A percentile compares a stretch with the other conserved stretches of the same genome.
Evolutionary conservation across 2,329 filamentous ascomycete species (phyloP).

Genomic region (Aspergillus sp.): DNA sequence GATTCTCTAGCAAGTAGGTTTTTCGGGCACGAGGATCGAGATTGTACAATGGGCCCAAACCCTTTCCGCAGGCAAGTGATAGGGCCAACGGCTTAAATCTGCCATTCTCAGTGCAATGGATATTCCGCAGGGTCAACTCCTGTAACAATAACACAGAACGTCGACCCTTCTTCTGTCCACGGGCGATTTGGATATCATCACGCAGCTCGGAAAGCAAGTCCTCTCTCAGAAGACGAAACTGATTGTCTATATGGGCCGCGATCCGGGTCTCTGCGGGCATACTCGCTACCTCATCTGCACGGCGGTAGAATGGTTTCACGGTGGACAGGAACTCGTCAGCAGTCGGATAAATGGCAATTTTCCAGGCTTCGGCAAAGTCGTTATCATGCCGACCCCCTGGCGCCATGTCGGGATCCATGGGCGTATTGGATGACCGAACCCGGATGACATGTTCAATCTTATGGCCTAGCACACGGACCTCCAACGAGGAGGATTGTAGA

Average conservation of each 20-base stretch:
- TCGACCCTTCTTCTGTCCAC: constrained; percentile 42
- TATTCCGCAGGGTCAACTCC: constrained; percentile 29
- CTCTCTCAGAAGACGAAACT: constrained; percentile 63
- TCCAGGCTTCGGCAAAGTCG: constrained; percentile 53
- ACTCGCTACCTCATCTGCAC: constrained; percentile 43
- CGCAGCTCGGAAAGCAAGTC: constrained; percentile 62
- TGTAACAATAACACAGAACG: constrained; percentile 33
- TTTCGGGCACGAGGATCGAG: constrained; percentile 29
- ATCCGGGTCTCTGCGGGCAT: constrained; percentile 31
- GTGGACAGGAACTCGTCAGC: constrained; percentile 53
- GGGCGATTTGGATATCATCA: constrained; percentile 49
- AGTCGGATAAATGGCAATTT: constrained; percentile 59
- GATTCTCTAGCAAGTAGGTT: constrained; percentile 41
- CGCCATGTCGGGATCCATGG: constrained; percentile 2
- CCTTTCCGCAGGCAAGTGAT: constrained; percentile 34
- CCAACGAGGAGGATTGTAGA: constrained; percentile 17
- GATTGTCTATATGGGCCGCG: constrained; percentile 55
- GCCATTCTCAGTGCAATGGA: constrained; percentile 30
- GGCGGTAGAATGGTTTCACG: constrained; percentile 49
- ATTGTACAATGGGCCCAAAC: constrained; percentile 38
- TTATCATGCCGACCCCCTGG: constrained; percentile 68
- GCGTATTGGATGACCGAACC: constrained; percentile 13
- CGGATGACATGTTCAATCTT: constrained; percentile 36
- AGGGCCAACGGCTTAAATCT: constrained; percentile 30
- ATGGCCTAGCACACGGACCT: constrained; percentile 30